Percentiles rank a stretch among this genome's conserved stretches.
phyloP scores from a whole-genome alignment of 2,329 filamentous ascomycete genomes.

The Immersiporthe knoxdaviesiana region DNA sequence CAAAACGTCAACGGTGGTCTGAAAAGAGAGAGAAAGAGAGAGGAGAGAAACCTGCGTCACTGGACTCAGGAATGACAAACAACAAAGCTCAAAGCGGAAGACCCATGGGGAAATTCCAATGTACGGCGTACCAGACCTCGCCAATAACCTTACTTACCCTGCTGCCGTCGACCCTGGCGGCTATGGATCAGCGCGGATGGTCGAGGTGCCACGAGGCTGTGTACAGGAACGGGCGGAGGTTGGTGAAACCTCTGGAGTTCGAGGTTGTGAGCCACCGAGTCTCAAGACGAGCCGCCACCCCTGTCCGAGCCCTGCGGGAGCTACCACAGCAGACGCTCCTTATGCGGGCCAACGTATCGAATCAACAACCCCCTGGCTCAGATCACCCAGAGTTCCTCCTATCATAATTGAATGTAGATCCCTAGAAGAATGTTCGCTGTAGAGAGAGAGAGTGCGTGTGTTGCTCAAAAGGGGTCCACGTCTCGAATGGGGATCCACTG shows the following conservation, averaged over 20 bases:
- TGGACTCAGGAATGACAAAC: conserved; percentile 30
- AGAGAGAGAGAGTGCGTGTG: background rate
- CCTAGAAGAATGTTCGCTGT: background rate
- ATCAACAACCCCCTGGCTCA: background rate
- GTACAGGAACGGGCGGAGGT: conserved; percentile 7
- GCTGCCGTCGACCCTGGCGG: background rate
- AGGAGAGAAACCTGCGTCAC: conserved; percentile 28
- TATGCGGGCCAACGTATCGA: conserved; percentile 5
- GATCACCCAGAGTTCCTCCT: conserved; percentile 10
- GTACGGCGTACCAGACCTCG: background rate
- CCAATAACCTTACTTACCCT: background rate
- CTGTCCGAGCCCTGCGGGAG: conserved; percentile 18
- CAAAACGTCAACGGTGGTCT: conserved; percentile 19
- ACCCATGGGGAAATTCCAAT: conserved; percentile 28
- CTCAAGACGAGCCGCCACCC: conserved; percentile 24
- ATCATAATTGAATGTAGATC: background rate
- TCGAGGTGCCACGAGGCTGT: conserved; percentile 25
- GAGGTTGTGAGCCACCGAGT: conserved; percentile 27
- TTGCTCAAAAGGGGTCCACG: background rate
- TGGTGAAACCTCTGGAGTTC: conserved; percentile 29
- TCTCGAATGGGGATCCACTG: background rate
- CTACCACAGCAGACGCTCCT: background rate
- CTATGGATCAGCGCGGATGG: conserved; percentile 15
- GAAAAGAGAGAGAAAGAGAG: conserved; percentile 3
- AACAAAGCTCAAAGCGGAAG: conserved; percentile 29